Base-by-base conservation (phyloP, 768 basidiomycete species). In the Leucogyrophana mollusca region DNA sequence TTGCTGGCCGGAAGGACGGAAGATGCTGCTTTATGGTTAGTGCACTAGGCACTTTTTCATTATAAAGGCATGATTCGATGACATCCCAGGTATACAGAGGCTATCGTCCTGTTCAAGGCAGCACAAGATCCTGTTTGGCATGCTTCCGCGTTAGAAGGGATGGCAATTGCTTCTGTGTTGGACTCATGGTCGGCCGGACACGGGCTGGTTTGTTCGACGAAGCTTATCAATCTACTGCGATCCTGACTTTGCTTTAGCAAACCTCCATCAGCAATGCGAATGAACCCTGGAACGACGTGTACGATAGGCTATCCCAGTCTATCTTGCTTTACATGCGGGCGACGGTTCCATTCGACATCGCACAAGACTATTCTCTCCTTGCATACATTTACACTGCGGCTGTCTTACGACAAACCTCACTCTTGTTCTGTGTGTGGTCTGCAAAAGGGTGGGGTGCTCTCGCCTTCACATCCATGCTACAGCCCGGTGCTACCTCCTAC, bases 371-470 rank as follows among this genome's bases (percentile, higher is more conserved):
- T 55, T 76, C 77, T n/a, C 72, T 82, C 47, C 73, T 84, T 21
- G 72, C 87, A 2, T 81, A 85, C 57, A 70, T 93, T 22, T 88
- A 87, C 61, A 73, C 56, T 74, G 74, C 63, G 66, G 80, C 68
- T 38, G 77, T 90, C 40, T 71, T 94, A 9, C 80, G 90, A 33
- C 89, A 89, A 58, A 69, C 85, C 5, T 77, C 80, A 2, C 73
- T 94, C 40, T 71, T 92, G 13, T 87, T 90, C 58, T 77, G 87
- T 17, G 70, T 91, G 8, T 88, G 89, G 87, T 82, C 86, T 36
- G 79, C 85, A n/a, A 88, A 90, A 62, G 92, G 92, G 18, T 92
- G 91, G 85, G 88, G 90, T 3, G 79, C 83, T 0, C 71, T 87
- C 23, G 84, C 90, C 3, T 83, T 91, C 52, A 79, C 81, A 14